Evolutionary conservation across 2,329 filamentous ascomycete species (phyloP).

Genomic region (Lithohypha guttulata): DNA sequence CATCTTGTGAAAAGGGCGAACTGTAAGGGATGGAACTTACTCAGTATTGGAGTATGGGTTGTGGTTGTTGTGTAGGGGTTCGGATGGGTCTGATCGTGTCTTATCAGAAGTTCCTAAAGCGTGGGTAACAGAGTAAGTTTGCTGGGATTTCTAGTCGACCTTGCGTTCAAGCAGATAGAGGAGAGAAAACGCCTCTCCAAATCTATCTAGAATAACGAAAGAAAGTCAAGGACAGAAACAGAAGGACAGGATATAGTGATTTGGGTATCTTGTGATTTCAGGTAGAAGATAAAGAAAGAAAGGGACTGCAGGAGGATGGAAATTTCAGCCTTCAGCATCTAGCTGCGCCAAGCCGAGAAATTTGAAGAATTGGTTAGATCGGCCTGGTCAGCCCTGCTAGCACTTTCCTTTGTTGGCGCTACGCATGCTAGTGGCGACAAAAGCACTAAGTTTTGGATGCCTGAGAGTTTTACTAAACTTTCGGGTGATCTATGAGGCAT

Average conservation of each 20-base stretch:
- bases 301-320: slow-evolving; percentile 1
- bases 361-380: slow-evolving; percentile 1
- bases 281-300: slow-evolving; percentile 12
- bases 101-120: slow-evolving; percentile 2
- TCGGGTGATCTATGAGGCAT: not conserved
- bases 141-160: too few species aligned
- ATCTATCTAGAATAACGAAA: slow-evolving; percentile 21
- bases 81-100: not conserved
- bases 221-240: slow-evolving; percentile 20
- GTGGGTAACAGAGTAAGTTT: too few species aligned
- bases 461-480: not conserved
- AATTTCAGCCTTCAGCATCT: slow-evolving; percentile 6
- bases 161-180: slow-evolving; percentile 21
- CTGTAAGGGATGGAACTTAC: too few species aligned
- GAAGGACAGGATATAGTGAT: slow-evolving; percentile 14
- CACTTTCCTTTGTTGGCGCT: slow-evolving; percentile 1
- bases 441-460: too few species aligned
- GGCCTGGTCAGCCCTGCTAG: slow-evolving; percentile 1
- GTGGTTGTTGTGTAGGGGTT: not conserved
- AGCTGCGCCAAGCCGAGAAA: slow-evolving; percentile 2
- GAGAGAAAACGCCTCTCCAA: slow-evolving; percentile 23
- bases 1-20: too few species aligned
- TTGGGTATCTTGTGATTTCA: slow-evolving; percentile 11
- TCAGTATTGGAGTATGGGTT: not conserved
- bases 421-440: not conserved